phyloP scores from a whole-genome alignment of 1,284 basidiomycete species.

The Stereum hirsutum region DNA sequence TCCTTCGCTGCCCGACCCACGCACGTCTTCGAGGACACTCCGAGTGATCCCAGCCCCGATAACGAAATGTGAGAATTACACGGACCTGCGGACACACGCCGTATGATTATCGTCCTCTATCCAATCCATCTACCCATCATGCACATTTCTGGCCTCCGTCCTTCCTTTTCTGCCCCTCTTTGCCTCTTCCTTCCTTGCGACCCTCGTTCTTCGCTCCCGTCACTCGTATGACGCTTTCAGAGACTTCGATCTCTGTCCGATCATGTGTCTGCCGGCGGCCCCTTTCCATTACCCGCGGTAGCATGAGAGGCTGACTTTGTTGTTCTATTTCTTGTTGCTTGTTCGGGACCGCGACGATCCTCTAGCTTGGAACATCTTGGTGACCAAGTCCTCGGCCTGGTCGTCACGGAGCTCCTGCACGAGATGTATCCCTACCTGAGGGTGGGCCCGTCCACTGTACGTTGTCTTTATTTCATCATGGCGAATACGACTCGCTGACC shows the following conservation, averaged over 20 bases:
- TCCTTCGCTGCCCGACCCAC: slow-evolving; percentile 57
- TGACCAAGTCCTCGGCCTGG: slow-evolving; percentile 57
- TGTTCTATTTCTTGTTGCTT: too few relatives aligned
- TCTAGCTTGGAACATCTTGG: slow-evolving; percentile 64
- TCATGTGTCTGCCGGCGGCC: too few relatives aligned
- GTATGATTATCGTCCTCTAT: not conserved
- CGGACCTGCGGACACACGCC: slow-evolving; percentile 10
- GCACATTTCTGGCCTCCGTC: too few relatives aligned
- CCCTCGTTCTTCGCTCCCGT: too few relatives aligned
- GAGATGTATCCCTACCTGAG: slow-evolving; percentile 58
- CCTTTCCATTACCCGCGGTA: too few relatives aligned
- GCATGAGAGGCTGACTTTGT: too few relatives aligned
- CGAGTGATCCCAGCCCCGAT: slow-evolving; percentile 61
- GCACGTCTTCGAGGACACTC: slow-evolving; percentile 64
- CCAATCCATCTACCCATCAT: too few relatives aligned
- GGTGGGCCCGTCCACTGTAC: slow-evolving; percentile 67
- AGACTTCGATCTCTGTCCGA: too few relatives aligned
- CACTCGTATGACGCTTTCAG: too few relatives aligned
- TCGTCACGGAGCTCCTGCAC: slow-evolving; percentile 53
- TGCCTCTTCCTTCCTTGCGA: not conserved
- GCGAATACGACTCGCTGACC: too few relatives aligned
- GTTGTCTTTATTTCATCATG: too few relatives aligned
- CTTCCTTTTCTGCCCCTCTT: not conserved
- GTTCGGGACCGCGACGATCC: not conserved
- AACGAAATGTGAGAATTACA: slow-evolving; percentile 75